Conservation (phyloP, 495 filamentous ascomycete species). For the Trypethelium eluteriae region DNA sequence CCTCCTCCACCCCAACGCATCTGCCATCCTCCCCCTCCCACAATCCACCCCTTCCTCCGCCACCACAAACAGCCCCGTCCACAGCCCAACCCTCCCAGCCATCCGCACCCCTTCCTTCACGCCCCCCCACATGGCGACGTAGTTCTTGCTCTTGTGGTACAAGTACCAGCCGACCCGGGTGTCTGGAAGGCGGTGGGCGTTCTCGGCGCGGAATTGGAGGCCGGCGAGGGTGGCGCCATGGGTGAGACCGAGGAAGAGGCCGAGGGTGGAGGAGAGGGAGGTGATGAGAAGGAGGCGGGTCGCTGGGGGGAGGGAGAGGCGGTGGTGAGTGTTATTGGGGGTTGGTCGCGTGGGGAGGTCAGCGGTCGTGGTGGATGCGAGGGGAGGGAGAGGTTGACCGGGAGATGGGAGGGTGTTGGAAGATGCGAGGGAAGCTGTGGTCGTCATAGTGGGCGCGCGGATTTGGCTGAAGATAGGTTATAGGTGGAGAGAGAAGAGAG, state of each 20-base stretch:
- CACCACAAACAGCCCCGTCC: slow-evolving; percentile 61
- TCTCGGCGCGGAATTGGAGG: slow-evolving; percentile 84
- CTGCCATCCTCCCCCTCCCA: slow-evolving; percentile 25
- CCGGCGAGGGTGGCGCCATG: slow-evolving; percentile 67
- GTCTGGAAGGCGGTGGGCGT: slow-evolving; percentile 81
- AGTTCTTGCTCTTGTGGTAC: slow-evolving; percentile 97
- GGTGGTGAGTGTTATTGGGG: slow-evolving; percentile 35
- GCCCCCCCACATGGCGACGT: slow-evolving; percentile 65
- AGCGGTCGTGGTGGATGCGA: neutral
- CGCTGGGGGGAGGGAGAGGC: slow-evolving; percentile 57
- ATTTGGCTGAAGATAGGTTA: no score
- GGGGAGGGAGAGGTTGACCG: neutral
- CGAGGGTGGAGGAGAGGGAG: slow-evolving; percentile 46
- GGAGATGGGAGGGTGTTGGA: no score
- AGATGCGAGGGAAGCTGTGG: no score
- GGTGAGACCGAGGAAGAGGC: slow-evolving; percentile 55
- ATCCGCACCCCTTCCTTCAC: slow-evolving; percentile 68
- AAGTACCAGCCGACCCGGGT: slow-evolving; percentile 84
- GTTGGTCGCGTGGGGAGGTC: slow-evolving; percentile 22
- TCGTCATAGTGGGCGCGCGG: no score
- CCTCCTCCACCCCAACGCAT: slow-evolving; percentile 20
- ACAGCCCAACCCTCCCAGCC: slow-evolving; percentile 59
- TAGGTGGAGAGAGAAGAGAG: no score
- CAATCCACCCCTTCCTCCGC: slow-evolving; percentile 79
- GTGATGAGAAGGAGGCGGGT: slow-evolving; percentile 58